phyloP scores from a whole-genome alignment of 2,329 filamentous ascomycete genomes.

The Venturia oleaginea region DNA sequence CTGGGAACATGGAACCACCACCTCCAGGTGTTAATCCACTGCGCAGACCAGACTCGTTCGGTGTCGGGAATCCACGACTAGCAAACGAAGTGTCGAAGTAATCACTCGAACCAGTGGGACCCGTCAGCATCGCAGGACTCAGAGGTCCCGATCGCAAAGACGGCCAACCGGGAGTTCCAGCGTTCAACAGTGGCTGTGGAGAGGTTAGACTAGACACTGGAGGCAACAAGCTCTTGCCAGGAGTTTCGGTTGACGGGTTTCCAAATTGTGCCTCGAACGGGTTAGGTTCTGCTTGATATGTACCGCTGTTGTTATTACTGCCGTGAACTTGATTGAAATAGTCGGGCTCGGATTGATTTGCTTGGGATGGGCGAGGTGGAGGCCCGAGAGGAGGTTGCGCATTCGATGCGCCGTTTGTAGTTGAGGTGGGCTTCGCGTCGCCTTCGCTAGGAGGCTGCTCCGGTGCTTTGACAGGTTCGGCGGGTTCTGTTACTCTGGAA shows the following conservation, averaged over 20 bases:
- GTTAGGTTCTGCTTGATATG: conserved; percentile 76
- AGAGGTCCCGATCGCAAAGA: conserved; percentile 86
- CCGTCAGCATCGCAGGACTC: conserved; percentile 94
- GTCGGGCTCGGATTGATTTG: conserved; percentile 34
- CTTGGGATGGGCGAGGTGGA: conserved; percentile 37
- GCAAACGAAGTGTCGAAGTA: conserved; percentile 75
- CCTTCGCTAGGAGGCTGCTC: conserved; percentile 18
- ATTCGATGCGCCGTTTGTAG: conserved; percentile 29
- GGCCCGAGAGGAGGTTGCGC: conserved; percentile 39
- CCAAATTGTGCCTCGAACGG: conserved; percentile 95
- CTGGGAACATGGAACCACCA: conserved; percentile 94
- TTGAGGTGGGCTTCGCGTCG: conserved; percentile 21
- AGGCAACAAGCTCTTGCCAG: conserved; percentile 70
- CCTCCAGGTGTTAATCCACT: conserved; percentile 90
- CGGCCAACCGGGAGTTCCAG: conserved; percentile 69
- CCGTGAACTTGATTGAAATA: conserved; percentile 41
- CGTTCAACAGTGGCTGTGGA: conserved; percentile 70
- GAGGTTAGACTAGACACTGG: conserved; percentile 87
- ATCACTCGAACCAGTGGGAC: conserved; percentile 60
- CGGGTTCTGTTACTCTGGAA: conserved; percentile 7
- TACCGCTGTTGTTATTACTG: conserved; percentile 20
- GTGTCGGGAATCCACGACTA: conserved; percentile 79
- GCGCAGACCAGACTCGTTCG: conserved; percentile 89
- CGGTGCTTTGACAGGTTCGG: conserved; percentile 12
- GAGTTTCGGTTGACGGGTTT: conserved; percentile 61